A percentile compares a stretch with the other conserved stretches of the same genome.
Evolutionary conservation across 2,329 filamentous ascomycete species (phyloP).

Genomic region (Neonectria faginata): DNA sequence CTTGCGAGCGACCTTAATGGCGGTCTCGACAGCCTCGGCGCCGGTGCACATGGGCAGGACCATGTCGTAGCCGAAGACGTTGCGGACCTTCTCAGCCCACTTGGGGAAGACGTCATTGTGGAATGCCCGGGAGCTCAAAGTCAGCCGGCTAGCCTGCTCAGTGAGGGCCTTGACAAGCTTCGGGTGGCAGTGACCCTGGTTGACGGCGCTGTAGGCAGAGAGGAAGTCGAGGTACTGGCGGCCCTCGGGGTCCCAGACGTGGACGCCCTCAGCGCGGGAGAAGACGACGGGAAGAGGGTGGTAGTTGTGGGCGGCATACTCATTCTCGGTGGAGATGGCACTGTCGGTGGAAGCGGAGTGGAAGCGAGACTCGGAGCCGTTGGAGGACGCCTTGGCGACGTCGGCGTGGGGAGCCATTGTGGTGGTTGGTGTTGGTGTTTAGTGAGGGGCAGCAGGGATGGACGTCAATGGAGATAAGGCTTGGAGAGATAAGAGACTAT

Average conservation of each 20-base stretch:
- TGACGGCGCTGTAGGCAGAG: conserved; percentile 97
- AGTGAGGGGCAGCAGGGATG: conserved; percentile 19
- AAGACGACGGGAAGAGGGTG: conserved; percentile 97
- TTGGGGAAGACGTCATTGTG: conserved; percentile 98
- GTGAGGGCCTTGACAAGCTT: conserved; percentile 91
- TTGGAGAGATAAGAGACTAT: conserved; percentile 18
- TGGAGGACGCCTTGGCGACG: conserved; percentile 45
- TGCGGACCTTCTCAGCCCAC: conserved; percentile 92
- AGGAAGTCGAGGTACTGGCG: conserved; percentile 97
- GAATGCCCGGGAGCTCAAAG: conserved; percentile 93
- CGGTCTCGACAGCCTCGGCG: conserved; percentile 71
- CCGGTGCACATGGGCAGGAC: conserved; percentile 98
- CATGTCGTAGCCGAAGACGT: conserved; percentile 96
- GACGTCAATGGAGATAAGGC: conserved; percentile 14
- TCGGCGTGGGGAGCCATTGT: conserved; percentile 72
- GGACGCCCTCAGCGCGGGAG: conserved; percentile 82
- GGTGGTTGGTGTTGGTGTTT: conserved; percentile 23
- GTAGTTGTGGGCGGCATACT: conserved; percentile 97
- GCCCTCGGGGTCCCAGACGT: conserved; percentile 97
- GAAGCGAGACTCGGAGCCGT: conserved; percentile 57
- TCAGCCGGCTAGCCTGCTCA: conserved; percentile 89
- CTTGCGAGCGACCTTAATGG: conserved; percentile 38
- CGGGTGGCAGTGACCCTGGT: conserved; percentile 98
- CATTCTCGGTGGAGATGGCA: conserved; percentile 84
- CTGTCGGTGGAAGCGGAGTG: conserved; percentile 83